Evolutionary conservation across 192 early-diverging fungal genomes (phyloP), one percentile per base, ranked within the genome.

Genomic region (Linderina pennispora): DNA sequence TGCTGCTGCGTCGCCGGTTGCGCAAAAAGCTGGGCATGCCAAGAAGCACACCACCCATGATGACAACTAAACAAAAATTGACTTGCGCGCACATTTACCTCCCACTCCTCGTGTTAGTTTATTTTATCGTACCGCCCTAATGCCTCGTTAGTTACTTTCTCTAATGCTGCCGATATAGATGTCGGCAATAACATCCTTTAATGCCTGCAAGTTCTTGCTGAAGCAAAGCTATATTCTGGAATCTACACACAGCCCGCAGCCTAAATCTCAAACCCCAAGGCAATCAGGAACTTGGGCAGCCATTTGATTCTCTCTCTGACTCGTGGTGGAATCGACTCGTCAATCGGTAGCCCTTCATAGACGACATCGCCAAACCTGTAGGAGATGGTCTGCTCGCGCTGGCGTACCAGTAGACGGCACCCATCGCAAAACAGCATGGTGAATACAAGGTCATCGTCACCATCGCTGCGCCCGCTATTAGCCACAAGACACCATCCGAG

Each of bases 401-500:
- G 58, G 0, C 49, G 49, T n/a, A 72, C 53, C 23, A 72, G 45
- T 31, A 72, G 38, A 0, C 62, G 57, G 37, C 62, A 60, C n/a
- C 69, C 69, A 20, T 72, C 69, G 40, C 46, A 55, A 33, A 65
- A 72, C 32, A 64, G 46, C 23, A 72, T 59, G 14, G 62, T 50
- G 13, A 71, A 50, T 1, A 48, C 26, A 23, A 42, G 54, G 42
- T 58, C 55, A 11, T 55, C 56, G 4, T 55, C 56, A 2, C 43
- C 41, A 2, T 50, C 48, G 16, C 26, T 18, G 8, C 16, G 13
- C 0, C 18, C 9, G 10, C 50, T 58, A 45, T 61, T 43, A 18
- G 45, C 51, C 1, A 50, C 58, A 42, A 76, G 37, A 31, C 74
- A 76, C 74, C 74, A 76, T 13, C 74, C 74, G 16, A 76, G 53